Percentiles rank a stretch among this genome's conserved stretches.
phyloP scores from a whole-genome alignment of 1,284 basidiomycete species.

The Sphagnurus paluster region DNA sequence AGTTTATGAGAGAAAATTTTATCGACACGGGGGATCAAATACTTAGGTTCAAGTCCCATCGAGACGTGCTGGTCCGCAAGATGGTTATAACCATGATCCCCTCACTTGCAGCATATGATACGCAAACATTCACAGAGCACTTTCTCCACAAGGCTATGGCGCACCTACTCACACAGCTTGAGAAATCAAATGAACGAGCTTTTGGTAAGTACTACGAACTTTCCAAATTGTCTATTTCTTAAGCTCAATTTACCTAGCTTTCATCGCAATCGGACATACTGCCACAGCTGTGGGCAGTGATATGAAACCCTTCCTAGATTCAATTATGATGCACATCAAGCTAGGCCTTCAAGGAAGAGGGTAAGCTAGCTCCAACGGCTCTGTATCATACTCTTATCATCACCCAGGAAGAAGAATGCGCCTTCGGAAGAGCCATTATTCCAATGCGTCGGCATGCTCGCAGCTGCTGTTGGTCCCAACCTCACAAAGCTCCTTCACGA shows the following conservation, averaged over 20 bases:
- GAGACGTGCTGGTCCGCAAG: slow-evolving; percentile 85
- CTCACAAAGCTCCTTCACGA: slow-evolving; percentile 96
- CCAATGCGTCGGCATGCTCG: slow-evolving; percentile 96
- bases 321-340: slow-evolving; percentile 90
- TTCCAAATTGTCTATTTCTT: slow-evolving; percentile 8
- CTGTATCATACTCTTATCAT: slow-evolving; percentile 1
- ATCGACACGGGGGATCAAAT: slow-evolving; percentile 90
- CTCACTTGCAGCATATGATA: slow-evolving; percentile 92
- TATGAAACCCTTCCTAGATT: slow-evolving; percentile 95
- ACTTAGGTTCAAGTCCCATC: slow-evolving; percentile 84
- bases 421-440: slow-evolving; percentile 96
- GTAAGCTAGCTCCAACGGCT: slow-evolving; percentile 41
- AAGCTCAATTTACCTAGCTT: slow-evolving; percentile 52
- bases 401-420: slow-evolving; percentile 83
- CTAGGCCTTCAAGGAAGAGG: slow-evolving; percentile 83
- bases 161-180: slow-evolving; percentile 84
- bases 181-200: slow-evolving; percentile 87
- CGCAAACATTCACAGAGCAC: slow-evolving; percentile 85
- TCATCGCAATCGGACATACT: slow-evolving; percentile 96
- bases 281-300: slow-evolving; percentile 90
- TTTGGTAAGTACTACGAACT: slow-evolving; percentile 56
- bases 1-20: slow-evolving; percentile 96
- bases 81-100: slow-evolving; percentile 95
- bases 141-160: slow-evolving; percentile 92
- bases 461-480: slow-evolving; percentile 93